phyloP scores from a whole-genome alignment of 202 grass and related monocot genomes.

The Schoenoplectus triqueter region DNA sequence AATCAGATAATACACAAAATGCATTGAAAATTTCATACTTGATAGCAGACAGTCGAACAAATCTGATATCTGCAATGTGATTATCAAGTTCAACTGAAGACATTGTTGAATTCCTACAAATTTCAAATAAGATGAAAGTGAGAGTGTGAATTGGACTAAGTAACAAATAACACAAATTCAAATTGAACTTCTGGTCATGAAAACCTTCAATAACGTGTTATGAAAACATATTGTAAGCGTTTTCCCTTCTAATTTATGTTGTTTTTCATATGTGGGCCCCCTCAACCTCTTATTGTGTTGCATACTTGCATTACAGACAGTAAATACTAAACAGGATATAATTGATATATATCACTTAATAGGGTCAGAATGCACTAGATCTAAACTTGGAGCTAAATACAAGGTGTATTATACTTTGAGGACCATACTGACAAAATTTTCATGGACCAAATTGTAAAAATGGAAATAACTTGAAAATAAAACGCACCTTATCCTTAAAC shows the following conservation, averaged over 20 bases:
- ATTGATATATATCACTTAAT: not conserved
- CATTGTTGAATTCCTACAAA: constrained; percentile 48
- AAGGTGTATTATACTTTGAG: not conserved
- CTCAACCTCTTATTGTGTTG: no score
- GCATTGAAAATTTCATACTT: constrained; percentile 44
- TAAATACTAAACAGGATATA: no score
- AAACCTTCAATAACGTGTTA: not conserved
- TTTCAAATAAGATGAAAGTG: constrained; percentile 12
- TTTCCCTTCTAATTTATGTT: no score
- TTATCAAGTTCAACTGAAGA: constrained; percentile 61
- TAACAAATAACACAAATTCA: not conserved
- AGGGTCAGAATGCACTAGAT: not conserved
- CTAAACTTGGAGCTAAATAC: not conserved
- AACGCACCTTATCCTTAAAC: constrained; percentile 67
- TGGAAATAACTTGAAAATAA: not conserved
- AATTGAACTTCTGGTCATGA: not conserved
- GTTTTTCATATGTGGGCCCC: no score
- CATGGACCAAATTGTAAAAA: no score
- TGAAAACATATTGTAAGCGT: no score
- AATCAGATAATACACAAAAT: not conserved
- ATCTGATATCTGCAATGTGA: constrained; percentile 82
- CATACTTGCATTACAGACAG: no score
- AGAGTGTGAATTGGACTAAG: not conserved
- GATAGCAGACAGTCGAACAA: constrained; percentile 74
- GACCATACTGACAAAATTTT: not conserved